phyloP scores from a whole-genome alignment of 139 green algal species.

The Closterium sp. region DNA sequence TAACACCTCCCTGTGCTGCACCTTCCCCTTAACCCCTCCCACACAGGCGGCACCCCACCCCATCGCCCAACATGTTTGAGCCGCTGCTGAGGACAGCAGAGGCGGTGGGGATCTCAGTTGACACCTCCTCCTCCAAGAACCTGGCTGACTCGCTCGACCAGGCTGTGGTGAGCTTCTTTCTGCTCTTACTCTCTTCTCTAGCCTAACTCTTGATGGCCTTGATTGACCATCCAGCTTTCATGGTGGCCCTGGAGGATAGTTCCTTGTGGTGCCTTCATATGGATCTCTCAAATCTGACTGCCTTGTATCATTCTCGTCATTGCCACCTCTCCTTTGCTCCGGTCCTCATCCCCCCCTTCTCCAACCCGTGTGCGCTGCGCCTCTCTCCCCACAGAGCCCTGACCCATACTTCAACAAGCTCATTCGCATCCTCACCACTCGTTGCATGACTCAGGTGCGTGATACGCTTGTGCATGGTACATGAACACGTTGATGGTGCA shows the following conservation, averaged over 20 bases:
- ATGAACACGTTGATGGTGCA: background rate
- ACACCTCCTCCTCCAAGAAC: conserved; percentile 44
- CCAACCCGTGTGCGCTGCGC: background rate
- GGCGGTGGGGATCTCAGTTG: conserved; percentile 50
- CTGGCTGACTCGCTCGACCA: conserved; percentile 63
- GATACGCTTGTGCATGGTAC: background rate
- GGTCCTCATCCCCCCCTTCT: background rate
- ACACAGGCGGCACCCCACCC: conserved; percentile 54
- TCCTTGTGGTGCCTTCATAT: too few relatives aligned
- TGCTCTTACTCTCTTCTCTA: too few relatives aligned
- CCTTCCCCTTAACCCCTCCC: background rate
- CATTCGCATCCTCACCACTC: conserved; percentile 93
- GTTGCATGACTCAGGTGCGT: conserved; percentile 88
- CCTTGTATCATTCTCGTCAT: too few relatives aligned
- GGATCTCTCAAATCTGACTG: too few relatives aligned
- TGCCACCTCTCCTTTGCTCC: background rate
- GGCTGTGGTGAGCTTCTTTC: conserved; percentile 50
- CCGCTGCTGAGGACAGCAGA: conserved; percentile 49
- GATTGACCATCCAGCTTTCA: too few relatives aligned
- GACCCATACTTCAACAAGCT: conserved; percentile 98
- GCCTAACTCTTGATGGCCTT: too few relatives aligned
- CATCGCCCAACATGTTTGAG: conserved; percentile 59
- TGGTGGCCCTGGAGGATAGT: too few relatives aligned
- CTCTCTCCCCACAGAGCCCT: conserved; percentile 30
- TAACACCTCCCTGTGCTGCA: too few relatives aligned